Conservation (phyloP, 192 early-diverging fungal species). For the Gonapodya sp. region DNA sequence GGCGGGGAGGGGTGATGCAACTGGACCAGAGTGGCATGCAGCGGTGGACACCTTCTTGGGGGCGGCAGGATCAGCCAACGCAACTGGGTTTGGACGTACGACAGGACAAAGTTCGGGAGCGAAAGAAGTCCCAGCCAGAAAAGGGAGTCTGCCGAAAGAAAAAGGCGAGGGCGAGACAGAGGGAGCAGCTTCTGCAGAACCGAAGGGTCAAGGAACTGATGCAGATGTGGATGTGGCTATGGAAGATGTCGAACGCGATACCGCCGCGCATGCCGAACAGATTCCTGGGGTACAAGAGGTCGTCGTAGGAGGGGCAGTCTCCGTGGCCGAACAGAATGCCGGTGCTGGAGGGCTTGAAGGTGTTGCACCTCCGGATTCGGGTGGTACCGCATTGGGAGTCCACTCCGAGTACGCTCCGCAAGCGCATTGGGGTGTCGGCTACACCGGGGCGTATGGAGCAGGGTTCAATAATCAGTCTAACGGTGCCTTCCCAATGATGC, state of each 20-base stretch:
- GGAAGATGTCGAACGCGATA: neutral
- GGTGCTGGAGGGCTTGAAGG: no score
- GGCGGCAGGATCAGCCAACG: neutral
- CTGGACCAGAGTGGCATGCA: neutral
- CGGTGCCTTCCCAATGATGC: neutral
- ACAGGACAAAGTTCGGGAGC: neutral
- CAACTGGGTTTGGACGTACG: neutral
- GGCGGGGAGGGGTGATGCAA: neutral
- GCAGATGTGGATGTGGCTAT: neutral
- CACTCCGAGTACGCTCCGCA: no score
- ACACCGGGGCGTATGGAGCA: no score
- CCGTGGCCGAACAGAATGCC: no score
- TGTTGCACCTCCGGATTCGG: no score
- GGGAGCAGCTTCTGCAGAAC: neutral
- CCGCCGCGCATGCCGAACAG: no score
- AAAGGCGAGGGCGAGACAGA: neutral
- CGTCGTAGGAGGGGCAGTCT: no score
- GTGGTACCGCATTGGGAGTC: no score
- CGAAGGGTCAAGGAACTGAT: neutral
- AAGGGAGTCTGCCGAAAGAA: no score
- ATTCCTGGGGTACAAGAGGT: no score
- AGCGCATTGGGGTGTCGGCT: no score
- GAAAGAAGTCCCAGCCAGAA: neutral
- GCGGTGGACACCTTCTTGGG: neutral
- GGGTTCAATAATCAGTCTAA: no score